Conservation (phyloP, 73 alveolate genomes). For the Effrenium voratum region DNA sequence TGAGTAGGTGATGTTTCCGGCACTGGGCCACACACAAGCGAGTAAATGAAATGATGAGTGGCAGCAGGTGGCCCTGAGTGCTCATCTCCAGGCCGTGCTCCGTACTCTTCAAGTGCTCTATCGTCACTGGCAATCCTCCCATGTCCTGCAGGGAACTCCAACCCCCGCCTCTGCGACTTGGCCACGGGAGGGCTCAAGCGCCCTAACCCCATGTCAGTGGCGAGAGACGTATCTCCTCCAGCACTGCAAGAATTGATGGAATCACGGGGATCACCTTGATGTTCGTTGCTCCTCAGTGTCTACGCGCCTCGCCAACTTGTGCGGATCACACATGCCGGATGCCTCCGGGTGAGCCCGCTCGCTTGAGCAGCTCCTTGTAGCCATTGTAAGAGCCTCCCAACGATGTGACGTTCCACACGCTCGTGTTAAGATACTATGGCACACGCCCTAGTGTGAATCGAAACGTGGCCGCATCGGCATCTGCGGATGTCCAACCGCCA, state of each 20-base stretch:
- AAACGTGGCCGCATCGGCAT: not conserved
- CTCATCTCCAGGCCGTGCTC: slow-evolving; percentile 44
- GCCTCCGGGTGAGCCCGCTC: not conserved
- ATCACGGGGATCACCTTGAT: not conserved
- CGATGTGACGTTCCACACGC: not conserved
- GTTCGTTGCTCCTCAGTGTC: slow-evolving; percentile 5
- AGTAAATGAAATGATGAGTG: too few species aligned
- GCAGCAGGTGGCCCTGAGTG: slow-evolving; percentile 10
- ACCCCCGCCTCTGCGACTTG: not conserved
- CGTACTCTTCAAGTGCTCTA: not conserved
- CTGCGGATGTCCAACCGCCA: not conserved
- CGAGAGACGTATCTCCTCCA: slow-evolving; percentile 12
- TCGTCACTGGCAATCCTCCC: slow-evolving; percentile 48
- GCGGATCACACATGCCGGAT: not conserved
- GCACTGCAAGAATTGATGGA: slow-evolving; percentile 56
- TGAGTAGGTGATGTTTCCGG: too few species aligned
- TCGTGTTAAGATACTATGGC: not conserved
- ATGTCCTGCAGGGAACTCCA: slow-evolving; percentile 31
- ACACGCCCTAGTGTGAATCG: too few species aligned
- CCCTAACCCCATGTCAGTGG: not conserved
- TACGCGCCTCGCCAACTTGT: not conserved
- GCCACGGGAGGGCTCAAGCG: not conserved
- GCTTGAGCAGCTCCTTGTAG: slow-evolving; percentile 24
- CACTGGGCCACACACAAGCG: too few species aligned
- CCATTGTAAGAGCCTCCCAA: slow-evolving; percentile 33